Base-by-base conservation (phyloP, 2,329 filamentous ascomycete species). In the Clathrospora elynae region DNA sequence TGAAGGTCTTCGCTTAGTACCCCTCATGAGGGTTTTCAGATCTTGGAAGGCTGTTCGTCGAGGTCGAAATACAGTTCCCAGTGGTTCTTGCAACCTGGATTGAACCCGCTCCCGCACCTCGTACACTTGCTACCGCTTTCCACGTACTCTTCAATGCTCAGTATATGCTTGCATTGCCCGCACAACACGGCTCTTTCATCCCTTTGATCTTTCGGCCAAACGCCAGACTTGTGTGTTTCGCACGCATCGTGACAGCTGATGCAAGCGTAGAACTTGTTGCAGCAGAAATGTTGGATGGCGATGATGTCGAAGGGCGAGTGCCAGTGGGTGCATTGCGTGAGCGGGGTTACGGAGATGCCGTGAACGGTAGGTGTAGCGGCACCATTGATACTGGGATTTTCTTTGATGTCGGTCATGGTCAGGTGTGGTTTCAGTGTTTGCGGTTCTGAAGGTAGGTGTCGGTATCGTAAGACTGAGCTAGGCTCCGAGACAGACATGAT, bases 181-280 rank as follows among this genome's bases (percentile, higher is more conserved):
- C 67, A 70, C 19, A 69, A 35, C 22, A 69, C 60, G 1, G 55
- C 62, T 24, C 38, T 43, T 29, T 62, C 61, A 4, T 42, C 40
- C 28, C 59, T 50, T n/a, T 43, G 33, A 5, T 37, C 30, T 3
- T 8, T 37, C 0, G 52, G 55, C 66, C 67, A 70, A 0, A 61
- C 37, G 1, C 14, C 49, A 5, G 62, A 47, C 5, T 17, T 26
- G 37, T 69, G 67, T 2, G 53, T 35, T 34, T 68, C 65, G 9
- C 51, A 34, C 7, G 46, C 53, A 30, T 66, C 52, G 39, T 70
- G 67, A 20, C 67, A 70, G 31, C 46, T 58, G 18, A 68, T 66
- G 49, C 67, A 70, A 5, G 66, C 66, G 49, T 69, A 70, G 49
- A 68, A 70, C 35, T 63, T 67, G 11, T 52, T 37, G 53, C 67